Evolutionary conservation across 768 basidiomycete genomes (phyloP).

Genomic region (Clavulina sp.): DNA sequence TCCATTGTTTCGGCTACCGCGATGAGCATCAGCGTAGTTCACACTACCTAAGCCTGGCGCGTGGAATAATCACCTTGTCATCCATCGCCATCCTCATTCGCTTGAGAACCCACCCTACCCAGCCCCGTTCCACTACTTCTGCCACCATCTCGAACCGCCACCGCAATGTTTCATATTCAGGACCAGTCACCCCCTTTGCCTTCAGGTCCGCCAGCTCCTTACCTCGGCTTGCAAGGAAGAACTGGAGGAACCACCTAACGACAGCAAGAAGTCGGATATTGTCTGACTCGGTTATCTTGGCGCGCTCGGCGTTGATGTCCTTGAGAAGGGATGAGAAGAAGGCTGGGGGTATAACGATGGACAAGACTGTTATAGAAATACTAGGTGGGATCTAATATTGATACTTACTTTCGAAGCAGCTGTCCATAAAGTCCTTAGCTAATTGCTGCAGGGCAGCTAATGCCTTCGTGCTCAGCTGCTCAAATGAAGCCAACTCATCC

Average conservation of each 20-base stretch:
- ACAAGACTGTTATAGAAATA: not conserved
- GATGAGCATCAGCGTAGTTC: not conserved
- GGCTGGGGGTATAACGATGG: constrained; percentile 27
- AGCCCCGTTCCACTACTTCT: constrained; percentile 69
- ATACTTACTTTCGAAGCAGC: constrained; percentile 74
- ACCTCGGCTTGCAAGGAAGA: constrained; percentile 44
- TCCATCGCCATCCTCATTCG: constrained; percentile 82
- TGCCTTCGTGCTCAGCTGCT: constrained; percentile 29
- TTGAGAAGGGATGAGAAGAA: constrained; percentile 73
- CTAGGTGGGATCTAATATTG: not conserved
- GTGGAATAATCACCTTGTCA: constrained; percentile 47
- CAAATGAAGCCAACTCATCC: constrained; percentile 49
- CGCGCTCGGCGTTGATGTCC: constrained; percentile 83
- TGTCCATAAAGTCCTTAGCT: constrained; percentile 56
- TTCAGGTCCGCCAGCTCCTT: constrained; percentile 15
- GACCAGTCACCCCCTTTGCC: not conserved
- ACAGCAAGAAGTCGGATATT: constrained; percentile 76
- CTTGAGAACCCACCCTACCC: constrained; percentile 80
- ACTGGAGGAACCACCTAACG: constrained; percentile 82
- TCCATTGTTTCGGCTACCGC: constrained; percentile 73
- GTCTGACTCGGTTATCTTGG: constrained; percentile 90
- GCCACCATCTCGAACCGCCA: constrained; percentile 47
- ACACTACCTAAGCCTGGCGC: not conserved
- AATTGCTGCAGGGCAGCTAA: constrained; percentile 45
- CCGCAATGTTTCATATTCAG: not conserved